These are phyloP conservation scores for Phytophthora pseudosyringae DNA, from an alignment of 352 stramenopile species.

Conservation along the genomic window DNA sequence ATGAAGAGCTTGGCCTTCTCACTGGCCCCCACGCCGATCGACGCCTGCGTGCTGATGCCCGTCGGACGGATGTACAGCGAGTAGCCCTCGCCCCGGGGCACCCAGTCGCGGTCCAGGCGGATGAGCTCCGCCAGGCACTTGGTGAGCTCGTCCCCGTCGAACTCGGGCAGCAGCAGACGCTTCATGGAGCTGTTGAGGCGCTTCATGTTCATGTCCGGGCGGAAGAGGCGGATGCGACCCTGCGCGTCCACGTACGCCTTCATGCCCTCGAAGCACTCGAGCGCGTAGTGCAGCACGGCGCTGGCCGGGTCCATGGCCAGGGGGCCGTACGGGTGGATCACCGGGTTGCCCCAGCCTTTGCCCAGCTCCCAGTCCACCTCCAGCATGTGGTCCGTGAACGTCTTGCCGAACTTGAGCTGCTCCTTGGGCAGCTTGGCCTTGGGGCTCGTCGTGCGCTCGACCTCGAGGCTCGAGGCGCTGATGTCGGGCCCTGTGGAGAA, in stretches of 20 bases:
- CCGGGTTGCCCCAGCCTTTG: conserved; percentile 85
- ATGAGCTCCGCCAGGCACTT: conserved; percentile 91
- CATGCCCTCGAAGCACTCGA: conserved; percentile 97
- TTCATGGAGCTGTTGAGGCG: conserved; percentile 95
- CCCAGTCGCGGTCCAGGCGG: conserved; percentile 91
- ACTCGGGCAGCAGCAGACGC: conserved; percentile 88
- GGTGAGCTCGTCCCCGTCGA: conserved; percentile 92
- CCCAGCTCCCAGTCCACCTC: conserved; percentile 91
- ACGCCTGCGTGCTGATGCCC: conserved; percentile 93
- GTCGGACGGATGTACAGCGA: conserved; percentile 96
- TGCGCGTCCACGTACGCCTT: conserved; percentile 93
- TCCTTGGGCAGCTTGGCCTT: conserved; percentile 84
- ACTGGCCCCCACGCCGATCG: conserved; percentile 90
- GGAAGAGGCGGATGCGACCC: conserved; percentile 93
- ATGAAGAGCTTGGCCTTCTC: conserved; percentile 94
- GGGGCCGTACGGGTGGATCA: conserved; percentile 93
- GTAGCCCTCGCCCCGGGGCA: conserved; percentile 95
- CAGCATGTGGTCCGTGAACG: conserved; percentile 98
- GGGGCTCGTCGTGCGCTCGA: conserved; percentile 50
- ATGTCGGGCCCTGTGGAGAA: conserved; percentile 41
- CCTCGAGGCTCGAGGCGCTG: conserved; percentile 44
- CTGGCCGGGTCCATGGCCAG: conserved; percentile 93
- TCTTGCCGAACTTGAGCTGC: conserved; percentile 94
- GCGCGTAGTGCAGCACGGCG: conserved; percentile 94
- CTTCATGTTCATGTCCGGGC: conserved; percentile 97